phyloP scores from a whole-genome alignment of 2,329 filamentous ascomycete species.

The Amylocarpus encephaloides region DNA sequence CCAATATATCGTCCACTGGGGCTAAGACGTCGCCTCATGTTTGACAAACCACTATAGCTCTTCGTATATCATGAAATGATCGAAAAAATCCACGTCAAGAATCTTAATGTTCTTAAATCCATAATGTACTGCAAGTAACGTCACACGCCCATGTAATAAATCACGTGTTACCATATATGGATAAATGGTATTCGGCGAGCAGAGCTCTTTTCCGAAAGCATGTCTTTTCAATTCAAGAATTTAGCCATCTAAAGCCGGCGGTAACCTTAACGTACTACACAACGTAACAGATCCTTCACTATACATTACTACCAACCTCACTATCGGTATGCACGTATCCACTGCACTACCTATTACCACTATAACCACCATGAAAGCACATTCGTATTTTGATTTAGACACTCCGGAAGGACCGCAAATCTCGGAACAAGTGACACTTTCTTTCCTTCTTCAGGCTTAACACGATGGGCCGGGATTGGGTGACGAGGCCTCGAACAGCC shows the following conservation, averaged over 20 bases:
- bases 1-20: no score
- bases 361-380: not conserved
- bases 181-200: not conserved
- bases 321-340: no score
- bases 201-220: no score
- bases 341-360: no score
- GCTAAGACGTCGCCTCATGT: no score
- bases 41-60: no score
- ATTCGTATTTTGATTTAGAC: not conserved
- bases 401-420: not conserved
- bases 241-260: no score
- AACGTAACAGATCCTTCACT: not conserved
- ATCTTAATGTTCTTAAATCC: no score
- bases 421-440: not conserved
- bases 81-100: no score
- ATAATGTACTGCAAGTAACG: no score
- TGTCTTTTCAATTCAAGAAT: no score
- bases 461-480: not conserved
- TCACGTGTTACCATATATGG: constrained; percentile 4
- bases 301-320: not conserved
- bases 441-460: constrained; percentile 5
- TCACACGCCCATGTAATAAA: not conserved
- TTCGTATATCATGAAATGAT: no score
- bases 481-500: not conserved
- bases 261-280: not conserved